Evolutionary conservation across 805 yeast species (phyloP).

Genomic region (Metschnikowia bowlesiae): DNA sequence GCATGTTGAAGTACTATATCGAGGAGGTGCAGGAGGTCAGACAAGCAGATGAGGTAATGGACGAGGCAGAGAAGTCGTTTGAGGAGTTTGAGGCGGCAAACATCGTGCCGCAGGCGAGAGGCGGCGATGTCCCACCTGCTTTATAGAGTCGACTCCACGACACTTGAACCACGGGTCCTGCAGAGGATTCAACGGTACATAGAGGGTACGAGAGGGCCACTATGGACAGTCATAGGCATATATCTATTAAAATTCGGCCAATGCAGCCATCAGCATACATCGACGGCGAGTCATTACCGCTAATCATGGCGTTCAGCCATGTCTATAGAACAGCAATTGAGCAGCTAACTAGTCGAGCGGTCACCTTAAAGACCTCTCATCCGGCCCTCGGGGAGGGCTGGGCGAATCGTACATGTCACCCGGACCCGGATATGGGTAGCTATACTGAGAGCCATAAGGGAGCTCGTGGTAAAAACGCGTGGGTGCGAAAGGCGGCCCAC

Average conservation of each 20-base stretch:
- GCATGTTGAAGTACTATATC: slow-evolving; percentile 65
- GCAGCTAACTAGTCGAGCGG: no score
- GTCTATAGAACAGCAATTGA: no score
- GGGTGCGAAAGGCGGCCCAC: slow-evolving; percentile 3
- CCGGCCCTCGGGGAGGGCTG: neutral
- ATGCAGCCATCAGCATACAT: no score
- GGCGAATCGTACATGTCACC: neutral
- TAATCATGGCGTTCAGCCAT: no score
- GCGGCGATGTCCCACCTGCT: slow-evolving; percentile 17
- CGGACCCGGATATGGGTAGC: neutral
- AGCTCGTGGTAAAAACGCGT: neutral
- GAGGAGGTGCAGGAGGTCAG: slow-evolving; percentile 61
- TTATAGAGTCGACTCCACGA: slow-evolving; percentile 3
- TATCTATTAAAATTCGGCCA: no score
- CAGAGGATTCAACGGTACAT: no score
- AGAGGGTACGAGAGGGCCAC: no score
- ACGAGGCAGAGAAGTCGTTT: slow-evolving; percentile 12
- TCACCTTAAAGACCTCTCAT: neutral
- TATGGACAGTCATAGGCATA: no score
- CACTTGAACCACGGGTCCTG: neutral
- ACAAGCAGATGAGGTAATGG: slow-evolving; percentile 41
- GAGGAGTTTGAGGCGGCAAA: slow-evolving; percentile 21
- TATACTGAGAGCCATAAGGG: neutral
- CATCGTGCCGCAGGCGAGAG: slow-evolving; percentile 26
- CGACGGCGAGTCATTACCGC: no score